Conservation (phyloP, 495 filamentous ascomycete genomes). For the Aspergillus leporis region DNA sequence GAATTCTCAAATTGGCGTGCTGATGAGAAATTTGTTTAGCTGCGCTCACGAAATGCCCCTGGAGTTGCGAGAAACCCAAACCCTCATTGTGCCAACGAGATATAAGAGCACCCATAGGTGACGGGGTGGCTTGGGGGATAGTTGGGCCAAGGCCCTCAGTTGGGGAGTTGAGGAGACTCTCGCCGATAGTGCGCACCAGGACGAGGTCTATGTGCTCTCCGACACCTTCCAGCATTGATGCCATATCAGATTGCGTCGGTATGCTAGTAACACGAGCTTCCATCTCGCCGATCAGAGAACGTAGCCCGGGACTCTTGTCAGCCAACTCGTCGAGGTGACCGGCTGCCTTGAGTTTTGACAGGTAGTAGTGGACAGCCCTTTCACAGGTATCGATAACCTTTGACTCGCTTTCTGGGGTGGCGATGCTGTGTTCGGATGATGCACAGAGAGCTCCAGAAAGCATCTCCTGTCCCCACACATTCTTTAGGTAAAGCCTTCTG, state of each 20-base stretch:
- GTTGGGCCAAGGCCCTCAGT: not conserved
- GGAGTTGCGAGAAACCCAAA: not conserved
- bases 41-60: not conserved
- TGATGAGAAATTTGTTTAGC: constrained; percentile 7
- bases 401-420: not conserved
- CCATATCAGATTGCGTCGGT: not conserved
- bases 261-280: not conserved
- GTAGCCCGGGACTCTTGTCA: not conserved
- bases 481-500: constrained; percentile 2
- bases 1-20: not conserved
- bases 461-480: constrained; percentile 14
- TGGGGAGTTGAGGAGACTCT: not conserved
- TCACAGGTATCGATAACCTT: constrained; percentile 5
- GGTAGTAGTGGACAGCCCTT: constrained; percentile 3
- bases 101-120: not conserved
- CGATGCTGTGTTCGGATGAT: not conserved
- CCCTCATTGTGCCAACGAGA: constrained; percentile 3
- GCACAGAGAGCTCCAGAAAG: constrained; percentile 16
- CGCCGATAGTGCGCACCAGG: not conserved
- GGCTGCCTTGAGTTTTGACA: not conserved
- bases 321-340: not conserved
- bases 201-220: not conserved
- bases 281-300: not conserved
- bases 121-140: too few relatives aligned
- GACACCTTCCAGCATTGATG: constrained; percentile 2